These are phyloP conservation scores for Trametes cinnabarina DNA, from an alignment of 768 basidiomycete species.

Conservation along the genomic window DNA sequence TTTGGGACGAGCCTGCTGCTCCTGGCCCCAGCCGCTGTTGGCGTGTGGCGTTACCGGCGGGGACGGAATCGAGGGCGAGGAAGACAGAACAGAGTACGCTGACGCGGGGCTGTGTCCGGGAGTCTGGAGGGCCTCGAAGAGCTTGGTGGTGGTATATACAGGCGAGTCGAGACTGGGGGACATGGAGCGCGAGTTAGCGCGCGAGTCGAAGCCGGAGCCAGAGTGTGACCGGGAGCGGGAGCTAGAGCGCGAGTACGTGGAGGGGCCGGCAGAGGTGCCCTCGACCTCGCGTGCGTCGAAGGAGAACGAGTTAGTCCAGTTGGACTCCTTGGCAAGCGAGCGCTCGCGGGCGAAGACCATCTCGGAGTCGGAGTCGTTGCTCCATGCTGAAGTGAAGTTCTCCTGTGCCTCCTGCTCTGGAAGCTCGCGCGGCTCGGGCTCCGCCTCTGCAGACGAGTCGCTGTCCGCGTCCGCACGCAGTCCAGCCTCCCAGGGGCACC, in stretches of 20 bases:
- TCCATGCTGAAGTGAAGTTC: constrained; percentile 25
- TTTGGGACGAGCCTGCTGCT: constrained; percentile 18
- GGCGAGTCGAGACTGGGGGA: constrained; percentile 22
- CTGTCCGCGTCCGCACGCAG: constrained; percentile 50
- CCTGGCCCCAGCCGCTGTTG: constrained; percentile 14
- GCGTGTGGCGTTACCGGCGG: constrained; percentile 57
- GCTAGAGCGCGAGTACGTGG: constrained; percentile 12
- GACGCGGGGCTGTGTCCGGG: constrained; percentile 34
- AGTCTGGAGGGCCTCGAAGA: constrained; percentile 26
- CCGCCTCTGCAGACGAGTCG: constrained; percentile 50
- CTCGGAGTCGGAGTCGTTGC: constrained; percentile 28
- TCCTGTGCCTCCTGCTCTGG: constrained; percentile 28
- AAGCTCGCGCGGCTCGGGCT: constrained; percentile 42
- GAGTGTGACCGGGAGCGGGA: background rate
- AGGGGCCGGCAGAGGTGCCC: constrained; percentile 6
- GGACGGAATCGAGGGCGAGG: constrained; percentile 44
- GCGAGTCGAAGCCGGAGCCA: background rate
- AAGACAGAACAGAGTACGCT: constrained; percentile 46
- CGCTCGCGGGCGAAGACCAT: constrained; percentile 30
- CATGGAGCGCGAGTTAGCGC: constrained; percentile 17
- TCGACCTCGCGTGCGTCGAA: constrained; percentile 14
- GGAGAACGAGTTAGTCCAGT: constrained; percentile 21
- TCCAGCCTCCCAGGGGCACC: constrained; percentile 75
- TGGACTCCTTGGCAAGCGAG: constrained; percentile 16
- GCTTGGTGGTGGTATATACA: constrained; percentile 28